These are phyloP conservation scores for Colletotrichum camelliae DNA, from an alignment of 2,329 filamentous ascomycete genomes.

Conservation along the genomic window DNA sequence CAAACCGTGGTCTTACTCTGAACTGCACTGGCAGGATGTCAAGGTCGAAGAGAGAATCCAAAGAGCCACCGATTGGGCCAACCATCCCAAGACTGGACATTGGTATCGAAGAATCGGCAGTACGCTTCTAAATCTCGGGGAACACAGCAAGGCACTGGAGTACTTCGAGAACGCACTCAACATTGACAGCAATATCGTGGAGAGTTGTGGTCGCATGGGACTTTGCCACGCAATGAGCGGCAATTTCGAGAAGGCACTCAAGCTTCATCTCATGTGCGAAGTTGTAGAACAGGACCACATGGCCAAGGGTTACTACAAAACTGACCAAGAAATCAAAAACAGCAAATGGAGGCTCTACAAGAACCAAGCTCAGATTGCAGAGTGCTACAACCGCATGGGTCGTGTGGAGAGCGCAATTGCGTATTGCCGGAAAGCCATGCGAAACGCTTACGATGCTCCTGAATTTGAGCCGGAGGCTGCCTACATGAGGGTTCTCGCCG, in stretches of 20 bases:
- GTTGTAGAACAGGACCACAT: conserved; percentile 36
- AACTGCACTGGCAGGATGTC: conserved; percentile 40
- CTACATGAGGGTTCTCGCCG: conserved; percentile 40
- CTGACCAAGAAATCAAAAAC: conserved; percentile 28
- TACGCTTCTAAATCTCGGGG: conserved; percentile 41
- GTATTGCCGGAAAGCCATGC: conserved; percentile 42
- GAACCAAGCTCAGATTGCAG: conserved; percentile 42
- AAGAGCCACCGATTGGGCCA: conserved; percentile 42
- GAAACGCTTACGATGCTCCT: conserved; percentile 30
- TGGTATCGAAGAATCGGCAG: conserved; percentile 45
- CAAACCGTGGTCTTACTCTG: conserved; percentile 40
- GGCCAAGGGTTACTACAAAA: conserved; percentile 26
- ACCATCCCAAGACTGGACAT: conserved; percentile 37
- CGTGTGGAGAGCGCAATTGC: conserved; percentile 35
- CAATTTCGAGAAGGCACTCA: conserved; percentile 38
- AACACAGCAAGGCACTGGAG: conserved; percentile 37
- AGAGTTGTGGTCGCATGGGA: conserved; percentile 45
- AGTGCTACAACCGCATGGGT: conserved; percentile 37
- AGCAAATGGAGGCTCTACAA: conserved; percentile 46
- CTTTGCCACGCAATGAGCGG: conserved; percentile 42
- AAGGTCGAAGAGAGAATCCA: conserved; percentile 37
- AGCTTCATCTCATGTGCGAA: conserved; percentile 41
- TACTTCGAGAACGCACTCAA: conserved; percentile 42
- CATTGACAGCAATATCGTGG: conserved; percentile 41
- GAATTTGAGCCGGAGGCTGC: conserved; percentile 42